These are phyloP conservation scores for Selaginella moellendorffii DNA, from an alignment of 75 land plant genomes.

Conservation along the genomic window DNA sequence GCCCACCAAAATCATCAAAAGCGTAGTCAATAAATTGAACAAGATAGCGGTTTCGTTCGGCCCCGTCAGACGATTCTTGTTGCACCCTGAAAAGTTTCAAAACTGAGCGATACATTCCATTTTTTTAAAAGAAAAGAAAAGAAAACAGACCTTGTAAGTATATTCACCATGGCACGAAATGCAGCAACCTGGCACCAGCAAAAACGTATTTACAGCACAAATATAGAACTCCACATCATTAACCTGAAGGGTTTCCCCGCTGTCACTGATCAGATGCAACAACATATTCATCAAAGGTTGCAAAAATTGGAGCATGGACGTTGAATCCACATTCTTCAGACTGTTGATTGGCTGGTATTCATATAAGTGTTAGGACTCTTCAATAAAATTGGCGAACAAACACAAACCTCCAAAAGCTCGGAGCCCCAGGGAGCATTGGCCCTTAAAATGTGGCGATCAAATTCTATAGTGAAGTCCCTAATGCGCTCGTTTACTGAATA, in stretches of 20 bases:
- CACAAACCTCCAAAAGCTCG: conserved; percentile 77
- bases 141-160: conserved; percentile 54
- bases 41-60: conserved; percentile 75
- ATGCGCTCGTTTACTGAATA: conserved; percentile 86
- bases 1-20: conserved; percentile 97
- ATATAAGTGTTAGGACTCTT: neutral
- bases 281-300: conserved; percentile 94
- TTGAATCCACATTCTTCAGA: conserved; percentile 95
- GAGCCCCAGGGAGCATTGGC: conserved; percentile 97
- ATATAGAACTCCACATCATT: too few species aligned
- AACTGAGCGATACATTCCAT: neutral
- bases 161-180: conserved; percentile 98
- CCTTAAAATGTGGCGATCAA: conserved; percentile 71
- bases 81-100: conserved; percentile 60
- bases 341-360: conserved; percentile 84
- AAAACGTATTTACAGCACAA: too few species aligned
- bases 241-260: conserved; percentile 99
- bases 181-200: conserved; percentile 70
- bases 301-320: conserved; percentile 86
- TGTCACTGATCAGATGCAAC: conserved; percentile 91
- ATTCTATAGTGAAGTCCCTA: conserved; percentile 86
- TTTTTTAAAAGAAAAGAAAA: too few species aligned
- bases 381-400: neutral
- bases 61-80: conserved; percentile 94
- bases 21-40: conserved; percentile 85